phyloP scores from a whole-genome alignment of 73 alveolate genomes.

The Paramecium bursaria region DNA sequence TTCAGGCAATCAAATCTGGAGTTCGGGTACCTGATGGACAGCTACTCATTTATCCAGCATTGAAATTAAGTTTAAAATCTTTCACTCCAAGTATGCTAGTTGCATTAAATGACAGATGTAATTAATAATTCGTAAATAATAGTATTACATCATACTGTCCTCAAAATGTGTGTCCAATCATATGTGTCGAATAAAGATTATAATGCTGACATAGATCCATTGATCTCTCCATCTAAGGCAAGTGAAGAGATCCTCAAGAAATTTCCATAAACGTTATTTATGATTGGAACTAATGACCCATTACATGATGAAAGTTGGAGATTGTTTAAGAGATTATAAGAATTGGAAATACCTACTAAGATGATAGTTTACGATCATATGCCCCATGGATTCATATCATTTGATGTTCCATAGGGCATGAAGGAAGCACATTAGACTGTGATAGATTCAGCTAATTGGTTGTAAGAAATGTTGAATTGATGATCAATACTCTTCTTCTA shows the following conservation, averaged over 20 bases:
- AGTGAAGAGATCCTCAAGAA: constrained; percentile 67
- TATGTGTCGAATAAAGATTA: constrained; percentile 71
- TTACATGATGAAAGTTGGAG: constrained; percentile 83
- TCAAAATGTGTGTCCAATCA: constrained; percentile 80
- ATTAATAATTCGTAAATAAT: no score
- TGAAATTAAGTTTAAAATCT: constrained; percentile 53
- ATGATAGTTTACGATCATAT: constrained; percentile 60
- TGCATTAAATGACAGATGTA: constrained; percentile 81
- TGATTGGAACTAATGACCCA: constrained; percentile 82
- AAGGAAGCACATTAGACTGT: constrained; percentile 63
- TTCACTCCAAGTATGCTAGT: constrained; percentile 81
- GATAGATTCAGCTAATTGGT: constrained; percentile 34
- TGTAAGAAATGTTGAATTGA: constrained; percentile 1
- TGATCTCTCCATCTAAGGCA: constrained; percentile 77
- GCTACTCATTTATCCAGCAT: constrained; percentile 87
- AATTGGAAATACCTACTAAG: constrained; percentile 57
- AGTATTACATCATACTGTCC: constrained; percentile 79
- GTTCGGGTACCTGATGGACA: constrained; percentile 87
- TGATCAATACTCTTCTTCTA: no score
- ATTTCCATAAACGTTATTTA: constrained; percentile 75
- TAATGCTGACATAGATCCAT: constrained; percentile 73
- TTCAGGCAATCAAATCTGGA: constrained; percentile 73
- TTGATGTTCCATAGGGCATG: constrained; percentile 67
- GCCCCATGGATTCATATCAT: constrained; percentile 70
- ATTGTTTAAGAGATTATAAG: constrained; percentile 50